Evolutionary conservation across 441 rosid genomes (phyloP).

Genomic region (Mallotus japonicus): DNA sequence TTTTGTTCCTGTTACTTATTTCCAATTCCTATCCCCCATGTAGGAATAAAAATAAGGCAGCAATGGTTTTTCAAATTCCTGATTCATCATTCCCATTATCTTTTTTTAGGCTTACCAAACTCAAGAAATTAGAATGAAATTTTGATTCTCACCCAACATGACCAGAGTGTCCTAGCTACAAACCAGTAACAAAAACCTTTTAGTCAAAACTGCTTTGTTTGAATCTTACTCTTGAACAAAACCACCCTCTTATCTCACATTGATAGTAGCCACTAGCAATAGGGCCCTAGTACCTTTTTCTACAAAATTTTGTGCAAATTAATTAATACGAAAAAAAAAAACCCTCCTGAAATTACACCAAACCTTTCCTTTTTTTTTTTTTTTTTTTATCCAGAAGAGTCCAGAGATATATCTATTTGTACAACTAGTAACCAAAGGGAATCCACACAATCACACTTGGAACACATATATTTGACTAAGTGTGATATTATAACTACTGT

Average conservation of each 20-base stretch:
- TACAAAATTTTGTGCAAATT: not conserved
- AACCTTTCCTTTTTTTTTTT: not conserved
- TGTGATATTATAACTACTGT: not conserved
- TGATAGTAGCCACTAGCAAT: not conserved
- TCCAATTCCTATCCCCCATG: not conserved
- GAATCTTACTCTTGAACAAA: not conserved
- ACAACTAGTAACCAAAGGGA: not conserved
- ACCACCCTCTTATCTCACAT: not conserved
- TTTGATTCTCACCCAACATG: too few relatives aligned
- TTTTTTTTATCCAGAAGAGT: not conserved
- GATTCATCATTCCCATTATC: not conserved
- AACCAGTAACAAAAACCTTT: too few relatives aligned
- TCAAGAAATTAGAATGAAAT: too few relatives aligned
- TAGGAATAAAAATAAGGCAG: not conserved
- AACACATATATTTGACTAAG: not conserved
- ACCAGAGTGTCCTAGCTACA: too few relatives aligned
- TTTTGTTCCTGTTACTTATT: not conserved
- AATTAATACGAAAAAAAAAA: not conserved
- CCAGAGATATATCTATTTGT: not conserved
- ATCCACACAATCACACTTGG: not conserved
- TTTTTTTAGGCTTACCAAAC: not conserved
- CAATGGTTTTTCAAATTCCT: too few relatives aligned
- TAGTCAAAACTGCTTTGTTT: not conserved
- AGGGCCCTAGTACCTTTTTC: not conserved
- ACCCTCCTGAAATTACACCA: not conserved